Evolutionary conservation across 176 grass and related monocot genomes (phyloP).

Genomic region (Olyra latifolia): DNA sequence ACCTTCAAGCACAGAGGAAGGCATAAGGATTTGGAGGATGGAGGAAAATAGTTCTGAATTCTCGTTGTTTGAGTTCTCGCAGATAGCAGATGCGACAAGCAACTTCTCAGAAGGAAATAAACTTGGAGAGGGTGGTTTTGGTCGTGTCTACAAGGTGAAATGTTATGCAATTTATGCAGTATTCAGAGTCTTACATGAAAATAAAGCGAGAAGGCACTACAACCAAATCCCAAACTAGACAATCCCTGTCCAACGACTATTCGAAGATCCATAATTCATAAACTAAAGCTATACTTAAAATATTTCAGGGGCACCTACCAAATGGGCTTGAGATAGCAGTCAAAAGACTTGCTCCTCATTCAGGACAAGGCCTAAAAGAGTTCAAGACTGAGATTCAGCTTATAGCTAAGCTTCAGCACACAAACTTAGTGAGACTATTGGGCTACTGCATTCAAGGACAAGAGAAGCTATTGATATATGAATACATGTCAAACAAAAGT

Average conservation of each 20-base stretch:
- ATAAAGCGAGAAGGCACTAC: too few species aligned
- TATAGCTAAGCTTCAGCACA: conserved; percentile 51
- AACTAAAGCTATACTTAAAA: neutral
- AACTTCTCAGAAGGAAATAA: conserved; percentile 47
- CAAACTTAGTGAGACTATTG: conserved; percentile 44
- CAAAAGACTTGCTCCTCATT: conserved; percentile 26
- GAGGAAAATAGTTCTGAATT: conserved; percentile 14
- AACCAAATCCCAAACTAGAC: too few species aligned
- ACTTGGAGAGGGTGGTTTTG: conserved; percentile 56
- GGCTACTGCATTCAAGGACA: conserved; percentile 34
- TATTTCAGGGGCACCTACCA: conserved; percentile 25
- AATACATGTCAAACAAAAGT: conserved; percentile 54
- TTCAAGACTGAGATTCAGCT: conserved; percentile 46
- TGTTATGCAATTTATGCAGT: too few species aligned
- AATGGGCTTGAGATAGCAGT: conserved; percentile 46
- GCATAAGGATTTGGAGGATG: neutral
- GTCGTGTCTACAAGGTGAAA: conserved; percentile 47
- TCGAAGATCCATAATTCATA: too few species aligned
- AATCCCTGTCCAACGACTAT: too few species aligned
- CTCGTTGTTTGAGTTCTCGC: conserved; percentile 23
- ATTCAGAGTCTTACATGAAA: too few species aligned
- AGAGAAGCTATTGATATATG: conserved; percentile 56
- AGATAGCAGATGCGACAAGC: conserved; percentile 34
- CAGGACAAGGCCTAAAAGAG: conserved; percentile 43
- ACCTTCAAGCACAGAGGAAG: neutral